Conservation (phyloP, 2,329 filamentous ascomycete species). For the Cylindrodendrum hubeiense region DNA sequence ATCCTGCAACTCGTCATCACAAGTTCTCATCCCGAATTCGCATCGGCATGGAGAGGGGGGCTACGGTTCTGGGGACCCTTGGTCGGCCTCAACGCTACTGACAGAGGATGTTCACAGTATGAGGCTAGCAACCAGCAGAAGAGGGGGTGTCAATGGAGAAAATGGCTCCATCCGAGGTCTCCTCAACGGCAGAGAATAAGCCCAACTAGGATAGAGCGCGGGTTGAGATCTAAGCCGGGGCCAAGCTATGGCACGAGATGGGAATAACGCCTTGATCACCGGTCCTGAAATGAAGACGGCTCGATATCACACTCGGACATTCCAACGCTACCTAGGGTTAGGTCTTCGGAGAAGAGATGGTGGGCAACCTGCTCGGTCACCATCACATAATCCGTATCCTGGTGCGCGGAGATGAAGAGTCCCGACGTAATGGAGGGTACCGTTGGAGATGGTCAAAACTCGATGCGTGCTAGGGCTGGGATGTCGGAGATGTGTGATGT, state of each 20-base stretch:
- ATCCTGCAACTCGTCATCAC: constrained; percentile 17
- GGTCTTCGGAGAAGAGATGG: constrained; percentile 26
- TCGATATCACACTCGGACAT: constrained; percentile 27
- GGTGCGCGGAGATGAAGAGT: constrained; percentile 31
- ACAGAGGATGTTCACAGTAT: constrained; percentile 25
- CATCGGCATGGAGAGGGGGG: constrained; percentile 11
- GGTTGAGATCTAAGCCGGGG: constrained; percentile 31
- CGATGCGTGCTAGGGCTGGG: constrained; percentile 10
- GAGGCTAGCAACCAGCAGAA: constrained; percentile 16
- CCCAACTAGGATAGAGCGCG: constrained; percentile 18
- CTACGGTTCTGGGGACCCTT: constrained; percentile 7
- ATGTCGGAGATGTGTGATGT: constrained; percentile 20
- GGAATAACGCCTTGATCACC: constrained; percentile 24
- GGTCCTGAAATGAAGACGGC: constrained; percentile 26
- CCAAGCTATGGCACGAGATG: constrained; percentile 30
- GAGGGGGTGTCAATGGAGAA: constrained; percentile 22
- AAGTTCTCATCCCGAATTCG: constrained; percentile 14
- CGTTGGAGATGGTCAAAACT: constrained; percentile 17
- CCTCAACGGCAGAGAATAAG: constrained; percentile 31
- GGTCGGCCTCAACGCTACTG: constrained; percentile 22
- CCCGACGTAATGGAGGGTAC: constrained; percentile 30
- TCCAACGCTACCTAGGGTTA: constrained; percentile 27
- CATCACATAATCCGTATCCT: constrained; percentile 23
- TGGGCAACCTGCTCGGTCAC: constrained; percentile 15
- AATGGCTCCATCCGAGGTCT: constrained; percentile 32